A percentile compares a stretch with the other conserved stretches of the same genome.
These are phyloP conservation scores for Diaporthe batatas DNA, from an alignment of 2,329 filamentous ascomycete genomes.

Conservation along the genomic window DNA sequence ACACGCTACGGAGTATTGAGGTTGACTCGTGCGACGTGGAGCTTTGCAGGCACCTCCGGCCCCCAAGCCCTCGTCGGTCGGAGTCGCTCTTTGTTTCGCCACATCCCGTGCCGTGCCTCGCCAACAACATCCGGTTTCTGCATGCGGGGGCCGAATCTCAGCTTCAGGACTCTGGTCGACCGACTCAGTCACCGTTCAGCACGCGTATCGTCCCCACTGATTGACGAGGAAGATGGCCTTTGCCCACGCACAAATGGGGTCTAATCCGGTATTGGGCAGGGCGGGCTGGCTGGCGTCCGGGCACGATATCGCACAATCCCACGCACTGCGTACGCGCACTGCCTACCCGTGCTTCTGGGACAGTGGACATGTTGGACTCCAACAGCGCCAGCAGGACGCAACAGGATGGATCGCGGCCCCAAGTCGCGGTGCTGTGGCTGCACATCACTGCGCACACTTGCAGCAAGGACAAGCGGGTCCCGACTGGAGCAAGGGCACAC, in stretches of 20 bases:
- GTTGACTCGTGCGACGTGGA: slow-evolving; percentile 36
- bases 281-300: slow-evolving; percentile 1
- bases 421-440: slow-evolving; percentile 21
- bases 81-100: slow-evolving; percentile 37
- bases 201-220: slow-evolving; percentile 37
- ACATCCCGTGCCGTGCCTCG: slow-evolving; percentile 27
- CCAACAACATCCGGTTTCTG: slow-evolving; percentile 27
- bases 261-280: background rate
- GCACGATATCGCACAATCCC: slow-evolving; percentile 21
- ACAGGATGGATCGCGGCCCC: slow-evolving; percentile 16
- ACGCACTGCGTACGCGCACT: background rate
- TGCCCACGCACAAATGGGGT: slow-evolving; percentile 4
- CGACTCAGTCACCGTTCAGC: slow-evolving; percentile 32
- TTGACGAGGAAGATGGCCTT: slow-evolving; percentile 32
- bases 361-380: background rate
- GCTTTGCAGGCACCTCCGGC: background rate
- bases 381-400: slow-evolving; percentile 22
- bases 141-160: slow-evolving; percentile 30
- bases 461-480: slow-evolving; percentile 36
- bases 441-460: slow-evolving; percentile 34
- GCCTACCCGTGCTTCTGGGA: background rate
- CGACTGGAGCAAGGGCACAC: slow-evolving; percentile 18
- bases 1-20: slow-evolving; percentile 12
- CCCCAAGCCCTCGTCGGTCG: slow-evolving; percentile 21
- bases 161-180: background rate